Percentiles rank a stretch among this genome's conserved stretches.
Evolutionary conservation across 768 basidiomycete species (phyloP).

Genomic region (Leccinum variicolor): DNA sequence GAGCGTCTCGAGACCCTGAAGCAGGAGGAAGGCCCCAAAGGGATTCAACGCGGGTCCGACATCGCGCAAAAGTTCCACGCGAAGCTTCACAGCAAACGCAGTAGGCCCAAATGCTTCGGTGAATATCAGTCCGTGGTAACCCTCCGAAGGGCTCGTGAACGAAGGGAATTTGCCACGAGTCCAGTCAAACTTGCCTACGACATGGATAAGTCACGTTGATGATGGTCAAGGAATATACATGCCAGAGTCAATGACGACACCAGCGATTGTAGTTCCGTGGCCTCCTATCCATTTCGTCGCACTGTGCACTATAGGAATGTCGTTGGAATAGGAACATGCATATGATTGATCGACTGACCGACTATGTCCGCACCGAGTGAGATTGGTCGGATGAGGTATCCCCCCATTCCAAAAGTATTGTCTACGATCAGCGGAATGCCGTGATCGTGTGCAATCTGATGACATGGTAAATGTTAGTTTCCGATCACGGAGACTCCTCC

Average conservation of each 20-base stretch:
- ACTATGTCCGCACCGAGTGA: constrained; percentile 58
- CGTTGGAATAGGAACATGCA: background rate
- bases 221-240: constrained; percentile 13
- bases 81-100: constrained; percentile 51
- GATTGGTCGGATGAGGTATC: constrained; percentile 53
- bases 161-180: constrained; percentile 49
- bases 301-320: constrained; percentile 41
- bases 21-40: constrained; percentile 54
- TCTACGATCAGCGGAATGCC: constrained; percentile 63
- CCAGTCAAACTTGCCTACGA: constrained; percentile 57
- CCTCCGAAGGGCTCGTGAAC: constrained; percentile 53
- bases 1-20: constrained; percentile 63
- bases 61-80: constrained; percentile 52
- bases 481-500: background rate
- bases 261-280: constrained; percentile 63
- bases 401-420: constrained; percentile 62
- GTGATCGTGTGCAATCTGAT: constrained; percentile 57
- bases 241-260: constrained; percentile 60
- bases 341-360: constrained; percentile 20
- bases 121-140: constrained; percentile 54
- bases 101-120: constrained; percentile 48
- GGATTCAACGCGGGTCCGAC: constrained; percentile 52
- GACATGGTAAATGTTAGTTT: background rate
- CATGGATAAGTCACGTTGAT: background rate
- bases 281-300: constrained; percentile 70